These are phyloP conservation scores for Filobasidium floriforme DNA, from an alignment of 768 basidiomycete species.

Conservation along the genomic window DNA sequence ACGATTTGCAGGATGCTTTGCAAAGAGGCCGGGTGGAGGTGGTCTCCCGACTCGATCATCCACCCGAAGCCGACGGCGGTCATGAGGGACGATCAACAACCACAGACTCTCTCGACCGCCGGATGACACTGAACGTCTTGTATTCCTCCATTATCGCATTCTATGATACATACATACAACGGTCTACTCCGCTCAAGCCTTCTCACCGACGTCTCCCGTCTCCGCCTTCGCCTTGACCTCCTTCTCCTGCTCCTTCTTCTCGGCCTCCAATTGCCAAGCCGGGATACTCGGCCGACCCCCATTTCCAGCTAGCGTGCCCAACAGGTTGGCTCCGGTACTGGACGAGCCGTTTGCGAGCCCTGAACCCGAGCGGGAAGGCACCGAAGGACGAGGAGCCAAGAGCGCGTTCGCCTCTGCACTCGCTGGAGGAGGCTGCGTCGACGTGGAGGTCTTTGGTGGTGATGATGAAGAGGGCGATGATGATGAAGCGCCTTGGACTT, in stretches of 20 bases:
- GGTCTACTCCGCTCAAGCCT: too few species aligned
- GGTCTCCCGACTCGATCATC: too few species aligned
- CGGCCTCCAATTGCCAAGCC: slow-evolving; percentile 67
- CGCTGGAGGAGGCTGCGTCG: background rate
- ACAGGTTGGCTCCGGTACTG: background rate
- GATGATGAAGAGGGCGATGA: slow-evolving; percentile 21
- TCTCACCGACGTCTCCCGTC: background rate
- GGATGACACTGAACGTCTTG: too few species aligned
- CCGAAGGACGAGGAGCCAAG: background rate
- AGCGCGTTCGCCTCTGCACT: background rate
- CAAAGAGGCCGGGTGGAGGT: too few species aligned
- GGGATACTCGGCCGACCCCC: slow-evolving; percentile 54
- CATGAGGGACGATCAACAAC: too few species aligned
- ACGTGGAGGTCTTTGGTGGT: background rate
- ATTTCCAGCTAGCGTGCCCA: background rate
- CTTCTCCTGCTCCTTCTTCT: slow-evolving; percentile 4
- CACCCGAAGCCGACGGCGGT: too few species aligned
- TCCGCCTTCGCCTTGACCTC: background rate
- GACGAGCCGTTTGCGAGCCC: background rate
- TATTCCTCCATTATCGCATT: background rate
- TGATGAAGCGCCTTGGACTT: slow-evolving; percentile 38
- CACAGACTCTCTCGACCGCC: too few species aligned
- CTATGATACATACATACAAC: background rate
- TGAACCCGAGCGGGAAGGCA: background rate
- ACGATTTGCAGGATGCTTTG: too few species aligned